These are phyloP conservation scores for Claviceps purpurea DNA, from an alignment of 2,329 filamentous ascomycete species.

Conservation along the genomic window DNA sequence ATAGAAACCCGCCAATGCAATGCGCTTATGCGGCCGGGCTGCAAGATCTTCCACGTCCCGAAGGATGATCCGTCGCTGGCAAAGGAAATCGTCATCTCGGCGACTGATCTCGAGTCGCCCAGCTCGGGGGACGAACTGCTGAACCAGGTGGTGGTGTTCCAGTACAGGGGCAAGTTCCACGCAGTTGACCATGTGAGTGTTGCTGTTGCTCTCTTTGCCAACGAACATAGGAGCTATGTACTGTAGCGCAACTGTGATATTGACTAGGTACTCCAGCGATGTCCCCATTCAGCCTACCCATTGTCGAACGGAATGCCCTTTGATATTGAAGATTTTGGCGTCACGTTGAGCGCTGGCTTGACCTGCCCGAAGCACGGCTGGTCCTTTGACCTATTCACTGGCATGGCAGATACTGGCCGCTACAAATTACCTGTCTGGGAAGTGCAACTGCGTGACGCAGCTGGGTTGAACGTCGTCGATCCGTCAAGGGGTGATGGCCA, in stretches of 20 bases:
- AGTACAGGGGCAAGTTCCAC: conserved; percentile 49
- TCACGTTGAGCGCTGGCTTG: conserved; percentile 47
- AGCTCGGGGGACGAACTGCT: conserved; percentile 21
- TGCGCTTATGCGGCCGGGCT: conserved; percentile 30
- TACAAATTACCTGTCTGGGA: conserved; percentile 54
- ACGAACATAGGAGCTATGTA: too few relatives aligned
- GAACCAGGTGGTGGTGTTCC: conserved; percentile 53
- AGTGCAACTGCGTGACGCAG: conserved; percentile 33
- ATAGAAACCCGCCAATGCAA: conserved; percentile 24
- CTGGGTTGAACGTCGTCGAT: conserved; percentile 6
- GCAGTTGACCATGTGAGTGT: conserved; percentile 52
- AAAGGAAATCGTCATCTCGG: conserved; percentile 17
- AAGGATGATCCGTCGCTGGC: conserved; percentile 24
- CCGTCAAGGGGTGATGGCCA: background rate
- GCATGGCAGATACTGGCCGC: conserved; percentile 44
- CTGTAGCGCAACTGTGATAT: too few relatives aligned
- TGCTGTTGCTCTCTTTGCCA: conserved; percentile 1
- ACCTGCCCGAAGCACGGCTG: conserved; percentile 57
- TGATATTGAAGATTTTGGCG: conserved; percentile 61
- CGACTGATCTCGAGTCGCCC: conserved; percentile 5
- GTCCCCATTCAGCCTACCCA: conserved; percentile 54
- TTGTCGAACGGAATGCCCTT: conserved; percentile 49
- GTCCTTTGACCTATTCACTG: conserved; percentile 57
- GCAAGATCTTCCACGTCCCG: conserved; percentile 44
- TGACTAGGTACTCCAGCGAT: conserved; percentile 31